A percentile compares a stretch with the other conserved stretches of the same genome.
Conservation (phyloP, 1,139 yeast genomes). For the Tardiomyces blankii region DNA sequence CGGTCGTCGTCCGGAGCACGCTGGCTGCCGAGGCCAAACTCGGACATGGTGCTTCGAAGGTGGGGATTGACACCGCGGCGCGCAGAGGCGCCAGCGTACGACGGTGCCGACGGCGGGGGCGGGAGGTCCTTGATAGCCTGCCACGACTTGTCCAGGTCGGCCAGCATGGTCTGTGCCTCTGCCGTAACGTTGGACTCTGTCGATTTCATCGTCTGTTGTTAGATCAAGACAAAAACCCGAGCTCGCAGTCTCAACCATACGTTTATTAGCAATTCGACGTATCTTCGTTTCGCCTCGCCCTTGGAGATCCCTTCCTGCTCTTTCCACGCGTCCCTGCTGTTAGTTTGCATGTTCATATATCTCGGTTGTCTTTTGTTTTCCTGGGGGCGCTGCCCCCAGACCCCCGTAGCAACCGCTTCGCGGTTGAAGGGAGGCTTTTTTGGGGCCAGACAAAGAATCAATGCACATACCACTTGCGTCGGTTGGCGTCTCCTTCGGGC, state of each 20-base stretch:
- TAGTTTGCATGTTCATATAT: slow-evolving; percentile 4
- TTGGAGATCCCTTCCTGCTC: slow-evolving; percentile 57
- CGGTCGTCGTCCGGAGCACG: not conserved
- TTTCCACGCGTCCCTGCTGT: slow-evolving; percentile 58
- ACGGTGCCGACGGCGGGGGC: not conserved
- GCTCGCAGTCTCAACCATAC: not conserved
- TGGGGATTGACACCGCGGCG: not conserved
- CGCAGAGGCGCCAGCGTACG: not conserved
- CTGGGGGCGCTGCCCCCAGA: no score
- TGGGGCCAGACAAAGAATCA: no score
- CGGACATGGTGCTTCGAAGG: not conserved
- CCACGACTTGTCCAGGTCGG: not conserved
- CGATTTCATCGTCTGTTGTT: not conserved
- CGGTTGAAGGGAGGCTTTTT: no score
- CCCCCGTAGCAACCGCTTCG: no score
- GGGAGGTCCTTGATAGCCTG: not conserved
- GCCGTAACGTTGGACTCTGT: not conserved
- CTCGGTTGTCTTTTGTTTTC: no score
- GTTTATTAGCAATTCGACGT: slow-evolving; percentile 55
- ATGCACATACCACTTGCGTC: slow-evolving; percentile 49
- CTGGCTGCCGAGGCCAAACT: not conserved
- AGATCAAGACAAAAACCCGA: no score
- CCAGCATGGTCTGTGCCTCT: not conserved
- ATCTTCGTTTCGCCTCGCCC: slow-evolving; percentile 64
- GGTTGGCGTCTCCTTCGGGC: slow-evolving; percentile 55